phyloP scores from a whole-genome alignment of 1,139 yeast species.

The Hansenula sp. region DNA sequence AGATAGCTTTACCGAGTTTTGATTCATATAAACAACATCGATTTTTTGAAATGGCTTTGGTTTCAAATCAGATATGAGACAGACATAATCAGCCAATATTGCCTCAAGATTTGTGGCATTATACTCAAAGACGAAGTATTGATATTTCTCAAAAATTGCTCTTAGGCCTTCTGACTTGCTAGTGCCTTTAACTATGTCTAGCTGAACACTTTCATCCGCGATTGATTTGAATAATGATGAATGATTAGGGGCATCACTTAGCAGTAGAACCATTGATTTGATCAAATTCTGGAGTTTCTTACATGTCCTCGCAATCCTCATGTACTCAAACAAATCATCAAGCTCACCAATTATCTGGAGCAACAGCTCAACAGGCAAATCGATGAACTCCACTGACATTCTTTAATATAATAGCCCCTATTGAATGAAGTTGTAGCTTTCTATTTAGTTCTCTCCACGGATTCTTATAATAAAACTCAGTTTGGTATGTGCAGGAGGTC shows the following conservation, averaged over 20 bases:
- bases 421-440: no score
- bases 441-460: no score
- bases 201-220: background rate
- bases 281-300: background rate
- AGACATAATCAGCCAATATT: background rate
- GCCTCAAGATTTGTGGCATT: background rate
- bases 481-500: no score
- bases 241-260: background rate
- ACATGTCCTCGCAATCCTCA: background rate
- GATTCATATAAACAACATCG: slow-evolving; percentile 1
- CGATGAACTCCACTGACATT: background rate
- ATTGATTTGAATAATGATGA: background rate
- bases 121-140: background rate
- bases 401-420: no score
- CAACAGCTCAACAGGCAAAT: slow-evolving; percentile 1
- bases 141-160: background rate
- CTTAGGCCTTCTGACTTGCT: no score
- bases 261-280: background rate
- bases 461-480: no score
- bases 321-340: background rate
- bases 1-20: slow-evolving; percentile 1
- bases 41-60: background rate
- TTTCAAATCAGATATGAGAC: background rate
- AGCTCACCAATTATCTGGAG: background rate
- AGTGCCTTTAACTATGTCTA: no score